Evolutionary conservation across 2,329 filamentous ascomycete genomes (phyloP).

Genomic region (Trichoderma pleuroti): DNA sequence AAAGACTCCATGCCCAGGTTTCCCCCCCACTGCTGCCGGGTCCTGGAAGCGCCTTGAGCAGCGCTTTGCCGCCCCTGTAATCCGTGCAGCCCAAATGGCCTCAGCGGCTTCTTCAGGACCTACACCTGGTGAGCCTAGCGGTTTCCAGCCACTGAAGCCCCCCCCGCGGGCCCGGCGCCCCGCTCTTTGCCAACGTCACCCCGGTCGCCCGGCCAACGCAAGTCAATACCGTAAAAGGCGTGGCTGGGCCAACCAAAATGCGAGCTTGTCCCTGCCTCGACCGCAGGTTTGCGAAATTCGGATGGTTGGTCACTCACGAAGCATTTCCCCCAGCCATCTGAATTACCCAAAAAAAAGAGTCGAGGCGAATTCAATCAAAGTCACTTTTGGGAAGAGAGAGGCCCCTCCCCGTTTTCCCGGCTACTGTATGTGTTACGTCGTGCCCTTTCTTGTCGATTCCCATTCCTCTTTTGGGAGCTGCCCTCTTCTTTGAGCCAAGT

Average conservation of each 20-base stretch:
- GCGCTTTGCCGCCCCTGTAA: not conserved
- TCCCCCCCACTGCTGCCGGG: not conserved
- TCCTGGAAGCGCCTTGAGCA: not conserved
- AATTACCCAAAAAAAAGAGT: not conserved
- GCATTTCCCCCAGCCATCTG: constrained; percentile 14
- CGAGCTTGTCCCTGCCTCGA: constrained; percentile 13
- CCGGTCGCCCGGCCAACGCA: constrained; percentile 28
- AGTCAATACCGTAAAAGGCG: constrained; percentile 31
- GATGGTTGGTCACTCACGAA: constrained; percentile 14
- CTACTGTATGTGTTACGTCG: constrained; percentile 3
- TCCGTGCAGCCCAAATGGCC: not conserved
- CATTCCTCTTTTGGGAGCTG: constrained; percentile 10
- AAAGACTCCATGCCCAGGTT: too few species aligned
- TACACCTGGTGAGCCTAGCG: not conserved
- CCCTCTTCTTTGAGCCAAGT: constrained; percentile 18
- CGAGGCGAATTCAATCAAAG: not conserved
- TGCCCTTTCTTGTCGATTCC: not conserved
- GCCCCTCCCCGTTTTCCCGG: not conserved
- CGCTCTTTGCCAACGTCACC: constrained; percentile 20
- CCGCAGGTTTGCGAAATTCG: constrained; percentile 18
- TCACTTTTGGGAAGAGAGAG: not conserved
- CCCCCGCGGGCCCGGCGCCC: constrained; percentile 16
- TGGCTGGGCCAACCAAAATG: constrained; percentile 32
- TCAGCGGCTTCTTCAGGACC: not conserved
- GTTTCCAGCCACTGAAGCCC: not conserved